Evolutionary conservation across 202 grass and related monocot genomes (phyloP).

Genomic region (Brachypodium distachyon): DNA sequence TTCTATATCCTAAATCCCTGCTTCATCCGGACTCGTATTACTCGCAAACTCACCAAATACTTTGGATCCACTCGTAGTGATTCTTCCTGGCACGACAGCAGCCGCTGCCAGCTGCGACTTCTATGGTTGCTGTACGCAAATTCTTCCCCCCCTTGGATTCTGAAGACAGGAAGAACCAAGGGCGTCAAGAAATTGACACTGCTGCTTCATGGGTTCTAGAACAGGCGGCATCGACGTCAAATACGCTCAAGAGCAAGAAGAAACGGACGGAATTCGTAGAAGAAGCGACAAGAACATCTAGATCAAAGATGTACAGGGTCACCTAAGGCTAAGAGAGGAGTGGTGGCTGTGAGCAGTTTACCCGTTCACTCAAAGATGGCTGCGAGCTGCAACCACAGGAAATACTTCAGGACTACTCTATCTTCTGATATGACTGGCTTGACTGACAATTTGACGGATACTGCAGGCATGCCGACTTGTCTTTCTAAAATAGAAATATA

Average conservation of each 20-base stretch:
- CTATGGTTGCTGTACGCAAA: background rate
- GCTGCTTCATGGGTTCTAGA: background rate
- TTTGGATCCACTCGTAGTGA: background rate
- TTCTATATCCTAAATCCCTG: background rate
- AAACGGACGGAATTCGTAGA: background rate
- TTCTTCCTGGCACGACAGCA: background rate
- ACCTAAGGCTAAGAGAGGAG: background rate
- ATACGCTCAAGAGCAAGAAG: background rate
- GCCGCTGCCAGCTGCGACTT: background rate
- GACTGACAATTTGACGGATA: background rate
- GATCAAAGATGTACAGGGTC: slow-evolving; percentile 11
- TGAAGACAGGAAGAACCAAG: background rate
- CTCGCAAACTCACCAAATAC: background rate
- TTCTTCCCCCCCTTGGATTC: background rate
- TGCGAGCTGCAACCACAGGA: slow-evolving; percentile 12
- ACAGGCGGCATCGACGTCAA: background rate
- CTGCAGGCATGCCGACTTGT: background rate
- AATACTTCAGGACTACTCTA: slow-evolving; percentile 22
- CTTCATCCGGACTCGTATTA: background rate
- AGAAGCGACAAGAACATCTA: slow-evolving; percentile 10
- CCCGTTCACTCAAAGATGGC: background rate
- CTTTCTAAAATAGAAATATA: background rate
- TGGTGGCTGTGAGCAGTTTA: background rate
- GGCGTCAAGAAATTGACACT: background rate
- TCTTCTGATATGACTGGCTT: background rate